A percentile compares a stretch with the other conserved stretches of the same genome.
Conservation (phyloP, 2,329 filamentous ascomycete species). For the Fusarium guadeloupense region DNA sequence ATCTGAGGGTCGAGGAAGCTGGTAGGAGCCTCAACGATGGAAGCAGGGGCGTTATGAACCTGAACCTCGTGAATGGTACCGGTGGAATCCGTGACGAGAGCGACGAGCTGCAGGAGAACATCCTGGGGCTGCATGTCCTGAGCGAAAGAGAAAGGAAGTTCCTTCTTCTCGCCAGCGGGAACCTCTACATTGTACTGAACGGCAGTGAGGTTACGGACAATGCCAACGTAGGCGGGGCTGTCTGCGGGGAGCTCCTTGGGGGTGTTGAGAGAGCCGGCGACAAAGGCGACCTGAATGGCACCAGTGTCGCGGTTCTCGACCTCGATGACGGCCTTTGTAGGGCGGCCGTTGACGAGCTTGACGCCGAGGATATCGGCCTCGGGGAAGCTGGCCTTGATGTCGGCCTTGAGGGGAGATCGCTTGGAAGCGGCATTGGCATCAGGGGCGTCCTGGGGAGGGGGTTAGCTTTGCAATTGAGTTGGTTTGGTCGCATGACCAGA, state of each 20-base stretch:
- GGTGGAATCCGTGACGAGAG: conserved; percentile 74
- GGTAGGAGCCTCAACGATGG: conserved; percentile 88
- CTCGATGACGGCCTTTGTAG: conserved; percentile 83
- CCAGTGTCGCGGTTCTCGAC: conserved; percentile 84
- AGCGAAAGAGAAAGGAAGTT: conserved; percentile 82
- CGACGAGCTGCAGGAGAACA: conserved; percentile 78
- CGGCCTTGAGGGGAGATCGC: conserved; percentile 62
- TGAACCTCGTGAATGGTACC: conserved; percentile 78
- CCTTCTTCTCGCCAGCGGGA: conserved; percentile 78
- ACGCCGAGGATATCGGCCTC: conserved; percentile 89
- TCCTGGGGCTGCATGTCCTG: conserved; percentile 95
- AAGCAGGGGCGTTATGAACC: conserved; percentile 83
- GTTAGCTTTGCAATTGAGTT: not conserved
- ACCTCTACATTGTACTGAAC: conserved; percentile 78
- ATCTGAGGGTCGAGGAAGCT: conserved; percentile 96
- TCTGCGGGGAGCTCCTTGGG: conserved; percentile 61
- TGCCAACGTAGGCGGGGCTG: conserved; percentile 57
- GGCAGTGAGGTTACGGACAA: conserved; percentile 86
- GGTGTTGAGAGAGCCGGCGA: conserved; percentile 77
- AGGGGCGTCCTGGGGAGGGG: conserved; percentile 22
- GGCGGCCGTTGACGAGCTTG: conserved; percentile 92
- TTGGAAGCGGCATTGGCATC: conserved; percentile 38
- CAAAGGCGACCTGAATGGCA: conserved; percentile 77
- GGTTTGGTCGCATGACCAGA: conserved; percentile 11
- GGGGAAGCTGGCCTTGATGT: conserved; percentile 70